phyloP scores from a whole-genome alignment of 805 yeast species.

The Lachancea quebecensis region DNA sequence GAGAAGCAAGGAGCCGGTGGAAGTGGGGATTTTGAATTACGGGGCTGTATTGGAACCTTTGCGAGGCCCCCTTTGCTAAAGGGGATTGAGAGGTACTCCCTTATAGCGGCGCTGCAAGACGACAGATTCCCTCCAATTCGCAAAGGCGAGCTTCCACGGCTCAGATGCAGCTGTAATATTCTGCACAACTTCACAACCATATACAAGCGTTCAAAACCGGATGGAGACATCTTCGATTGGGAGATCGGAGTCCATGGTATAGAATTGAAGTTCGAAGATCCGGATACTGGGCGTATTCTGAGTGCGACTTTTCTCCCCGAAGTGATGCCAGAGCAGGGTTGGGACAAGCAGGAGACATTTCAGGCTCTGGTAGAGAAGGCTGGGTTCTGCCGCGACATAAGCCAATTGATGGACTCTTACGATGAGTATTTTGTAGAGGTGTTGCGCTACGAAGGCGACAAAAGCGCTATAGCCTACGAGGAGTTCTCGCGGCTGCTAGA shows the following conservation, averaged over 20 bases:
- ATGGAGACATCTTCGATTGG: slow-evolving; percentile 62
- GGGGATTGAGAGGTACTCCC: slow-evolving; percentile 59
- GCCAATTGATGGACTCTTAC: slow-evolving; percentile 30
- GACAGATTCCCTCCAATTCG: slow-evolving; percentile 65
- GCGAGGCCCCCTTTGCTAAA: slow-evolving; percentile 41
- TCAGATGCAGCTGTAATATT: slow-evolving; percentile 35
- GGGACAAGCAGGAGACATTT: slow-evolving; percentile 71
- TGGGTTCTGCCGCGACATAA: slow-evolving; percentile 33
- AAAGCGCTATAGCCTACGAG: slow-evolving; percentile 36
- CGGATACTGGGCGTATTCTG: slow-evolving; percentile 31
- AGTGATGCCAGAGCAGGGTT: slow-evolving; percentile 81
- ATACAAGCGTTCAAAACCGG: slow-evolving; percentile 43
- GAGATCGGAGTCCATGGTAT: slow-evolving; percentile 77
- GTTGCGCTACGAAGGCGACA: slow-evolving; percentile 50
- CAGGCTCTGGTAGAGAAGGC: slow-evolving; percentile 68
- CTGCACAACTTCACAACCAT: slow-evolving; percentile 35
- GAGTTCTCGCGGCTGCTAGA: not conserved
- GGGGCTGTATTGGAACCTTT: slow-evolving; percentile 96
- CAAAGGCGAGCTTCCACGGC: slow-evolving; percentile 43
- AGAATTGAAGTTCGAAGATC: slow-evolving; percentile 43
- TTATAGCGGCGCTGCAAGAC: slow-evolving; percentile 71
- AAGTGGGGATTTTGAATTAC: slow-evolving; percentile 30
- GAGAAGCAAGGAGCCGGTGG: slow-evolving; percentile 31
- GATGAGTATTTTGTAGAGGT: slow-evolving; percentile 34
- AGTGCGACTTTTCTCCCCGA: slow-evolving; percentile 86